Evolutionary conservation across 192 early-diverging fungal species (phyloP), one percentile per base, ranked within the genome.

Genomic region (Backusella luteola): DNA sequence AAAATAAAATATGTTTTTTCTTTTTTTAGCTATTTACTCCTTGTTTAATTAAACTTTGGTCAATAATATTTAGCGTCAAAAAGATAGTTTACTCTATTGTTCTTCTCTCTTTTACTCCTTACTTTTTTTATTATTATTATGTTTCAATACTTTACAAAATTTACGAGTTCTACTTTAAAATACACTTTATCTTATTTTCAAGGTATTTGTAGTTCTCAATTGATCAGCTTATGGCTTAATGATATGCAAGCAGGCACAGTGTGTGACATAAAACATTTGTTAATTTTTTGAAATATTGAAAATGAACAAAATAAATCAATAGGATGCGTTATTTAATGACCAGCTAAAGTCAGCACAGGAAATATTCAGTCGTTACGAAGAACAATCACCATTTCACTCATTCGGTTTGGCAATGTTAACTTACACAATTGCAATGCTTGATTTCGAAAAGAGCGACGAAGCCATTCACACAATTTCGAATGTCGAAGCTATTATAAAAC

Each of bases 301-400:
- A 2, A 71, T 74, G 39, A 56, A 14, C 42, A 21, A 69, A 21
- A 42, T 12, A 32, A 32, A 32, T 32, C 32, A 32, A 12, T 74
- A 81, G 80, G 80, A 83, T 44, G 74, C 81, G 15, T 74, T 83
- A 66, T 79, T 79, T 17, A 75, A 83, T 53, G 81, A 83, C 66
- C 67, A 83, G 4, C 73, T 83, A 32, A 77, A 74, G 23, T 44
- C 39, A 17, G 77, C 81, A 9, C 63, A 78, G 15, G 69, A 70
- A 34, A 72, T 76, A 36, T 83, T 83, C 67, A 36, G 29, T n/a
- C 74, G 56, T 29, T 39, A 74, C 4, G 71, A 67, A 29, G 34
- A 34, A 35, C 69, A 75, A 17, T 83, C 81, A 1, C 77, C 81
- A 23, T 83, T 83, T 69, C 81, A 83, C 67, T 77, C 81, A 23